These are phyloP conservation scores for Darksidea phi DNA, from an alignment of 495 filamentous ascomycete species.

Conservation along the genomic window DNA sequence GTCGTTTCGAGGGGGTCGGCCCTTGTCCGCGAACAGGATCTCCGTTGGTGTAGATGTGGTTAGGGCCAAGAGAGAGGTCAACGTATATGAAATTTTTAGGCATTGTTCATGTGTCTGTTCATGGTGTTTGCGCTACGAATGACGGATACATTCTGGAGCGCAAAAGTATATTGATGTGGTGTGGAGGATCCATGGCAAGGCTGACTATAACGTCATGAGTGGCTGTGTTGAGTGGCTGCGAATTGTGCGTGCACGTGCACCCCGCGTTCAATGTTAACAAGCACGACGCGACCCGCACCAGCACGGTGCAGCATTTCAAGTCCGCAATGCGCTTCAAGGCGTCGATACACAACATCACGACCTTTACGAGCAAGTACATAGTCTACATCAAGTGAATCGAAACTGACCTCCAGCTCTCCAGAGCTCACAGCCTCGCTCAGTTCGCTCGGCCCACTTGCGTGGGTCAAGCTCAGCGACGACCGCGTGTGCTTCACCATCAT, in stretches of 20 bases:
- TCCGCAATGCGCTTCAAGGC: slow-evolving; percentile 46
- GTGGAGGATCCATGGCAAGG: no score
- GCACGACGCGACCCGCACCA: no score
- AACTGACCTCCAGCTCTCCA: slow-evolving; percentile 39
- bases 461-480: slow-evolving; percentile 84
- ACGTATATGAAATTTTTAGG: no score
- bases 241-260: no score
- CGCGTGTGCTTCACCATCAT: slow-evolving; percentile 91
- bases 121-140: no score
- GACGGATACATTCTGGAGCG: no score
- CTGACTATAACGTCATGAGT: no score
- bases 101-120: no score
- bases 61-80: no score
- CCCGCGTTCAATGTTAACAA: no score
- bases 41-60: background rate
- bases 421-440: slow-evolving; percentile 82
- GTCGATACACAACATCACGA: slow-evolving; percentile 69
- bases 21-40: background rate
- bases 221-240: no score
- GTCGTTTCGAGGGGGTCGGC: background rate
- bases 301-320: background rate
- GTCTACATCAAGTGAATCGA: background rate
- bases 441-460: slow-evolving; percentile 86
- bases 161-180: no score
- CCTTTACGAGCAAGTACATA: slow-evolving; percentile 70